These are phyloP conservation scores for Aspergillus amoenus DNA, from an alignment of 2,329 filamentous ascomycete genomes.

Conservation along the genomic window DNA sequence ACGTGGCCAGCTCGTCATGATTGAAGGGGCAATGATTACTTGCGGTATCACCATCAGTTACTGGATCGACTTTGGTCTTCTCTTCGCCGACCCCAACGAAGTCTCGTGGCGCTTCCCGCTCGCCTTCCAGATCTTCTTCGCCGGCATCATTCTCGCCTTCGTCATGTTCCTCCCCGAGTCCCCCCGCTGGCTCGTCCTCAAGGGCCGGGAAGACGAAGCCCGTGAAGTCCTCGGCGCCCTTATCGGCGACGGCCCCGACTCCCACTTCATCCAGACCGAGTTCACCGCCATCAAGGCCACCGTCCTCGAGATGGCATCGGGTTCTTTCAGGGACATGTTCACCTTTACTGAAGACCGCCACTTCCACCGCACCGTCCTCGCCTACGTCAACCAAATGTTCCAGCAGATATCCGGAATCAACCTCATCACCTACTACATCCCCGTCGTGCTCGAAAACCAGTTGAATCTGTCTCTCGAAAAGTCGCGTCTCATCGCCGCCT, in stretches of 20 bases:
- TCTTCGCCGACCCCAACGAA: slow-evolving; percentile 50
- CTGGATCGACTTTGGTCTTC: slow-evolving; percentile 54
- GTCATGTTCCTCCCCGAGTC: slow-evolving; percentile 56
- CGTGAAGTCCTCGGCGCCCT: slow-evolving; percentile 48
- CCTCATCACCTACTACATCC: slow-evolving; percentile 47
- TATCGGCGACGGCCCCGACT: slow-evolving; percentile 48
- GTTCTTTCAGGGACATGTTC: slow-evolving; percentile 58
- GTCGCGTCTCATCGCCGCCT: slow-evolving; percentile 53
- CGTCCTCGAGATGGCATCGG: slow-evolving; percentile 50
- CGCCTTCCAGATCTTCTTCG: slow-evolving; percentile 59
- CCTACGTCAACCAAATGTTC: slow-evolving; percentile 60
- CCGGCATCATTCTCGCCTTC: slow-evolving; percentile 50
- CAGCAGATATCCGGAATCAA: slow-evolving; percentile 50
- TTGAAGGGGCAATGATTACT: slow-evolving; percentile 53
- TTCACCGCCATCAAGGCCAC: slow-evolving; percentile 55
- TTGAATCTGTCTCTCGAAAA: slow-evolving; percentile 40
- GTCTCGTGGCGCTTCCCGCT: slow-evolving; percentile 58
- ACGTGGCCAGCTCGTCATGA: slow-evolving; percentile 54
- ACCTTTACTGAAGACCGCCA: slow-evolving; percentile 58
- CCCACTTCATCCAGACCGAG: slow-evolving; percentile 47
- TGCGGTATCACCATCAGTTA: slow-evolving; percentile 52
- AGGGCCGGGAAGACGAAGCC: slow-evolving; percentile 55
- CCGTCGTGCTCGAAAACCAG: slow-evolving; percentile 43
- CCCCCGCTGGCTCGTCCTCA: slow-evolving; percentile 58
- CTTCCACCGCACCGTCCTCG: slow-evolving; percentile 56